Evolutionary conservation across 768 basidiomycete genomes (phyloP), one percentile per base, ranked within the genome.

Genomic region (Auriscalpium vulgare): DNA sequence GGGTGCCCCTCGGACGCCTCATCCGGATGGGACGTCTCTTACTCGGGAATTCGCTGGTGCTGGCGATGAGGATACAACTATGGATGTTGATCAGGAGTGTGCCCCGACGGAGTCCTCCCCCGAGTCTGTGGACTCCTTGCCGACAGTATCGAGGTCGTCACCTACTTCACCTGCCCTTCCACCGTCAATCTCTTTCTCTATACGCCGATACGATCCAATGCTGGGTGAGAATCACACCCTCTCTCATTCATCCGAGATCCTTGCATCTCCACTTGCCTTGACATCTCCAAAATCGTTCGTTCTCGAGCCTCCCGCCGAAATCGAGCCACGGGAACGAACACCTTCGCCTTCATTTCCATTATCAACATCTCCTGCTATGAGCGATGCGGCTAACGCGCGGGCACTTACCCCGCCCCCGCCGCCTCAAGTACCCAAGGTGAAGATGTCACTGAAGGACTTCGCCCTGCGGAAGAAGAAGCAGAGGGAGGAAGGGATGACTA

Each of bases 401-500:
- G 34, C 34, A 14, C 10, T 55, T 11, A 21, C 49, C 13, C 37
- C 51, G 11, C 53, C 58, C n/a, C 13, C 19, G 10, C 54, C 56
- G 8, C 59, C 47, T 9, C 46, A 50, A 17, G 43, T n/a, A 21
- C 56, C 59, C 19, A 62, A 62, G 54, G 61, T 62, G 52, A 62
- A 62, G 50, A 52, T 62, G 56, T 62, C 61, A n/a, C 40, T 62
- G 50, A 62, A 57, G 37, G 61, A 62, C 48, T 62, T 62, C 10
- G 56, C 59, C 16, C 50, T 62, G 59, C 50, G 61, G 53, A 62
- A 57, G 53, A 62, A 55, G 56, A 60, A 62, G 38, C 59, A 62
- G 54, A 55, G 59, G n/a, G 61, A 60, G 37, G 59, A 60, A 47
- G 61, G 60, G 38, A 36, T 43, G 29, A 53, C 53, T 13, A 46